Percentiles rank a stretch among this genome's conserved stretches.
Conservation (phyloP, 129 eudicot species). For the Cynara cardunculus region DNA sequence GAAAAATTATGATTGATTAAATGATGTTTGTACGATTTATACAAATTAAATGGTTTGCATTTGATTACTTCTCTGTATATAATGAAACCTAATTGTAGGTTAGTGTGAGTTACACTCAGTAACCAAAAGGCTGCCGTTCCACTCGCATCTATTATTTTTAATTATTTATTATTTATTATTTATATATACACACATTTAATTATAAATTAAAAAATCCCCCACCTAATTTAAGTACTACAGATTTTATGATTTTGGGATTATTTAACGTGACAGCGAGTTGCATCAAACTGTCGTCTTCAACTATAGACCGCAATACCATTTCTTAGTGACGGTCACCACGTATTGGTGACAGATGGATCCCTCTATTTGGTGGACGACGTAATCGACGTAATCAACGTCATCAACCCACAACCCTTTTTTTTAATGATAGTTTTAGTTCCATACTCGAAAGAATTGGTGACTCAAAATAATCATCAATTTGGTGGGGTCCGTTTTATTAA, state of each 20-base stretch:
- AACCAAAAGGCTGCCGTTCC: conserved; percentile 17
- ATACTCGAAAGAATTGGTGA: not conserved
- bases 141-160: conserved; percentile 10
- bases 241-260: not conserved
- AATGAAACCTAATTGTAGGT: conserved; percentile 16
- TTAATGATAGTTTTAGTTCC: not conserved
- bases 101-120: conserved; percentile 5
- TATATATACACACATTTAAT: not conserved
- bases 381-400: conserved; percentile 17
- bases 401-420: not conserved
- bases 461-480: not conserved
- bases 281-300: conserved; percentile 20
- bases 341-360: conserved; percentile 26
- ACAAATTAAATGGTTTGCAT: no score
- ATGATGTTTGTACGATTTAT: no score
- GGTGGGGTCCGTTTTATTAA: not conserved
- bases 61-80: no score
- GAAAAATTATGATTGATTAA: no score
- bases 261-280: conserved; percentile 26
- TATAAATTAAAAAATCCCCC: not conserved
- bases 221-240: conserved; percentile 32
- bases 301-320: conserved; percentile 15
- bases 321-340: conserved; percentile 2
- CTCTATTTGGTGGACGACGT: conserved; percentile 26
- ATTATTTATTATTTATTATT: not conserved